phyloP scores from a whole-genome alignment of 2,329 filamentous ascomycete genomes.

The Hypoxylon sp. region DNA sequence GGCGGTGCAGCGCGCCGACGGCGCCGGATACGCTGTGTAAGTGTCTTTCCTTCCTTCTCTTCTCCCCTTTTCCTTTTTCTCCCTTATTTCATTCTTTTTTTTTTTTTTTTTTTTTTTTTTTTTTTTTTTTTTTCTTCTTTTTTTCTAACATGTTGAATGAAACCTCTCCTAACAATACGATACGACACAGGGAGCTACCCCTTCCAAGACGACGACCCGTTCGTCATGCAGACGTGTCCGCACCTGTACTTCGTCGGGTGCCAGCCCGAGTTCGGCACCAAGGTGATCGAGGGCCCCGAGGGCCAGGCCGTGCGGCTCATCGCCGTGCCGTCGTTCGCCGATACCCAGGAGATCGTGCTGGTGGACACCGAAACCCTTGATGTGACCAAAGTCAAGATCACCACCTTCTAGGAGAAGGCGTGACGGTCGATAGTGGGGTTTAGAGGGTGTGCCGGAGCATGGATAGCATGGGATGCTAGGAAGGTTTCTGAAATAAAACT shows the following conservation, averaged over 20 bases:
- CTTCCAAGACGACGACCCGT: constrained; percentile 92
- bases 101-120: not conserved
- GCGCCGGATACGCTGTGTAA: constrained; percentile 95
- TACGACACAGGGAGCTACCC: constrained; percentile 82
- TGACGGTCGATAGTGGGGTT: not conserved
- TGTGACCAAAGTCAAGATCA: constrained; percentile 75
- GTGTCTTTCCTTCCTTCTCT: constrained; percentile 50
- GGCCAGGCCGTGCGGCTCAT: constrained; percentile 81
- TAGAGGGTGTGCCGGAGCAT: constrained; percentile 6
- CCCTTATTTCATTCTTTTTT: too few relatives aligned
- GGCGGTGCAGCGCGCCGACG: constrained; percentile 91
- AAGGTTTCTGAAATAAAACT: not conserved
- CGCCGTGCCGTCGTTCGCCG: constrained; percentile 83
- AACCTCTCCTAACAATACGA: not conserved
- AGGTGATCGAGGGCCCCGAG: constrained; percentile 72
- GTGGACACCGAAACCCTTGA: constrained; percentile 89
- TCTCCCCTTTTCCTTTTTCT: not conserved
- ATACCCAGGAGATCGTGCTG: constrained; percentile 82
- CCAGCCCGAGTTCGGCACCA: constrained; percentile 82
- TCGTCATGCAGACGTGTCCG: constrained; percentile 85
- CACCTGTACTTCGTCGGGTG: constrained; percentile 93
- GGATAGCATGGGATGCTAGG: constrained; percentile 20
- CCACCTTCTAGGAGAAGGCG: constrained; percentile 36
- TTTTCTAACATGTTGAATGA: not conserved
- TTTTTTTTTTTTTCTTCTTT: not conserved